Percentiles rank a stretch among this genome's conserved stretches.
Conservation (phyloP, 495 filamentous ascomycete species). For the Penicillium psychrofluorescens region DNA sequence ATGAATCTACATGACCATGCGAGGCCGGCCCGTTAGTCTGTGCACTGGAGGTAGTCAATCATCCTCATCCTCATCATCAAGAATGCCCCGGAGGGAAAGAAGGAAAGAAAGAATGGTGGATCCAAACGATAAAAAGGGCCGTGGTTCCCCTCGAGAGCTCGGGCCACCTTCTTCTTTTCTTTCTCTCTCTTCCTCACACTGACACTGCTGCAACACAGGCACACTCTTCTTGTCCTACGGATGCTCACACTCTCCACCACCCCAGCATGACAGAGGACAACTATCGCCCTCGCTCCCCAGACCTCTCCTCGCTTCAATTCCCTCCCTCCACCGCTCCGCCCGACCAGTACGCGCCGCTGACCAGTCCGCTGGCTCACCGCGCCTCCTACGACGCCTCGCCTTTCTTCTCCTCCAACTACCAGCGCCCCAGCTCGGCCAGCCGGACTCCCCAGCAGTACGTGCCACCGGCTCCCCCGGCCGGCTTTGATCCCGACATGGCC, state of each 20-base stretch:
- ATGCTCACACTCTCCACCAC: slow-evolving; percentile 10
- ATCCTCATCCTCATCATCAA: slow-evolving; percentile 7
- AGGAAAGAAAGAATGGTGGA: slow-evolving; percentile 11
- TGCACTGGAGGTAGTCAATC: too few relatives aligned
- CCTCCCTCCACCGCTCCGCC: slow-evolving; percentile 25
- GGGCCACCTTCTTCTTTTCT: slow-evolving; percentile 7
- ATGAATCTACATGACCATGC: too few relatives aligned
- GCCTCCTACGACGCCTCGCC: slow-evolving; percentile 38
- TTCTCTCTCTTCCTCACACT: slow-evolving; percentile 5
- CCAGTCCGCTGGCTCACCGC: slow-evolving; percentile 29
- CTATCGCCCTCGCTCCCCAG: slow-evolving; percentile 38
- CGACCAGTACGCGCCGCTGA: slow-evolving; percentile 13
- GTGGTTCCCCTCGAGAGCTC: slow-evolving; percentile 12
- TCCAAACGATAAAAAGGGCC: slow-evolving; percentile 26
- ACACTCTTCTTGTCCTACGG: neutral
- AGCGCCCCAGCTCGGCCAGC: slow-evolving; percentile 18
- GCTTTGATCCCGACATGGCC: slow-evolving; percentile 35
- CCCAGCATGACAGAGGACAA: slow-evolving; percentile 37
- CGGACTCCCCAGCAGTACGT: slow-evolving; percentile 29
- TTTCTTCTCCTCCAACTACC: slow-evolving; percentile 27
- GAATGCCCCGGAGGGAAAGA: slow-evolving; percentile 17
- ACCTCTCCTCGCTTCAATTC: slow-evolving; percentile 39
- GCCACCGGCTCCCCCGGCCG: slow-evolving; percentile 16
- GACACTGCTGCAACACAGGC: too few relatives aligned
- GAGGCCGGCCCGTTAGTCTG: too few relatives aligned